Conservation (phyloP, 371 early-diverging fungal genomes). For the Mucor irregularis region DNA sequence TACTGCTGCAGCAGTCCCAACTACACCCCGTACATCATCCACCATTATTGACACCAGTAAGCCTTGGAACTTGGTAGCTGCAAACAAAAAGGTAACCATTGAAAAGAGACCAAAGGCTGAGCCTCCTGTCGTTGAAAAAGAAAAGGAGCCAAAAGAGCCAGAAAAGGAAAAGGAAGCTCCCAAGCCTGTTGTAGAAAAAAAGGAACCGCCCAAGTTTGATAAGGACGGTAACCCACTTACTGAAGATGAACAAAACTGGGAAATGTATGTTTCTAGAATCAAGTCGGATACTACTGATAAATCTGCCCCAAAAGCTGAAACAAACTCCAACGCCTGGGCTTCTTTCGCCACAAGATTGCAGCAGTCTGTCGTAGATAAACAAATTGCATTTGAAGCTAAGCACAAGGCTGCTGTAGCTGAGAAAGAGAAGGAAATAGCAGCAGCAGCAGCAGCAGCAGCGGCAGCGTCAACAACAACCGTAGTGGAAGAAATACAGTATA, state of each 20-base stretch:
- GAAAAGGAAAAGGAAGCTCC: not conserved
- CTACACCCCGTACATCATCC: no score
- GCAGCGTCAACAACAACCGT: no score
- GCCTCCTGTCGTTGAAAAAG: not conserved
- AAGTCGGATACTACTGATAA: constrained; percentile 2
- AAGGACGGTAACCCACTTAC: not conserved
- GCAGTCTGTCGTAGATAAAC: not conserved
- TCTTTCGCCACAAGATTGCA: constrained; percentile 20
- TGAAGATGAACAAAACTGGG: constrained; percentile 27
- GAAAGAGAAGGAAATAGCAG: not conserved
- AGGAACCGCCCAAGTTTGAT: constrained; percentile 1
- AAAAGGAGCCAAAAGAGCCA: not conserved
- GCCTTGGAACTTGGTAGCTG: constrained; percentile 23
- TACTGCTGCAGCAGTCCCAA: not conserved
- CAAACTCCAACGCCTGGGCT: constrained; percentile 16
- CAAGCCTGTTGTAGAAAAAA: no score
- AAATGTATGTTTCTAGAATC: constrained; percentile 8
- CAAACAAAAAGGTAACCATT: not conserved
- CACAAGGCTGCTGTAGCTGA: not conserved
- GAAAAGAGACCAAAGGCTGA: not conserved
- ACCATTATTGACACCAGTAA: constrained; percentile 14
- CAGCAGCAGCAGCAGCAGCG: not conserved
- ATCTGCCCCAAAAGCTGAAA: not conserved
- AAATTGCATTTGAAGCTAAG: not conserved
- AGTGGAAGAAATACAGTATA: constrained; percentile 3